Percentiles rank a stretch among this genome's conserved stretches.
These are phyloP conservation scores for Cyberlindnera mississippiensis DNA, from an alignment of 805 yeast genomes.

Conservation along the genomic window DNA sequence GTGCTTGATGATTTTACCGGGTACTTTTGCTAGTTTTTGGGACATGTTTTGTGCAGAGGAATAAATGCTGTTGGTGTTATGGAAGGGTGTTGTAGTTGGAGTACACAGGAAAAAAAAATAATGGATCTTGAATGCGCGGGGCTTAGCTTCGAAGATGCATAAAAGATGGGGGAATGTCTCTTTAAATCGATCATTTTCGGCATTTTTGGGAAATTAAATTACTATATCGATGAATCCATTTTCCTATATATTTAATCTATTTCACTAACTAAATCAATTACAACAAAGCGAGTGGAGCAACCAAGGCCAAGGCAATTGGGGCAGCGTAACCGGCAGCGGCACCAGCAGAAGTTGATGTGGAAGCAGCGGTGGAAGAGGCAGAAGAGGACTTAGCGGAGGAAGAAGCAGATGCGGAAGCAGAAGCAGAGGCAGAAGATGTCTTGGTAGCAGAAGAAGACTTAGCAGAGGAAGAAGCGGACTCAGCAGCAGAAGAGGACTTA, in stretches of 20 bases:
- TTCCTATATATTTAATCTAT: background rate
- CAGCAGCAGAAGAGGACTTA: constrained; percentile 5
- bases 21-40: constrained; percentile 4
- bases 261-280: constrained; percentile 3
- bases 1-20: constrained; percentile 47
- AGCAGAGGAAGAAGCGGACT: background rate
- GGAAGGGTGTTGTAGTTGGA: too few relatives aligned
- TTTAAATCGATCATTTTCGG: too few relatives aligned
- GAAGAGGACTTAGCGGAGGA: constrained; percentile 6
- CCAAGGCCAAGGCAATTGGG: constrained; percentile 18
- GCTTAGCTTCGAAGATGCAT: too few relatives aligned
- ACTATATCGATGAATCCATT: too few relatives aligned
- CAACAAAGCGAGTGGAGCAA: constrained; percentile 19
- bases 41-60: background rate
- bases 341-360: constrained; percentile 3
- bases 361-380: constrained; percentile 2
- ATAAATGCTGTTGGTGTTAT: background rate
- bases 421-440: background rate
- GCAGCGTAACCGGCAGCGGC: constrained; percentile 15
- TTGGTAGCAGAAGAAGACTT: constrained; percentile 2
- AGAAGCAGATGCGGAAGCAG: background rate
- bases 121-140: too few relatives aligned
- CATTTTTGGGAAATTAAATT: too few relatives aligned
- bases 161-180: too few relatives aligned
- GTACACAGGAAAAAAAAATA: too few relatives aligned